Conservation (phyloP, 148 eudicot species). For the Talinum fruticosum region DNA sequence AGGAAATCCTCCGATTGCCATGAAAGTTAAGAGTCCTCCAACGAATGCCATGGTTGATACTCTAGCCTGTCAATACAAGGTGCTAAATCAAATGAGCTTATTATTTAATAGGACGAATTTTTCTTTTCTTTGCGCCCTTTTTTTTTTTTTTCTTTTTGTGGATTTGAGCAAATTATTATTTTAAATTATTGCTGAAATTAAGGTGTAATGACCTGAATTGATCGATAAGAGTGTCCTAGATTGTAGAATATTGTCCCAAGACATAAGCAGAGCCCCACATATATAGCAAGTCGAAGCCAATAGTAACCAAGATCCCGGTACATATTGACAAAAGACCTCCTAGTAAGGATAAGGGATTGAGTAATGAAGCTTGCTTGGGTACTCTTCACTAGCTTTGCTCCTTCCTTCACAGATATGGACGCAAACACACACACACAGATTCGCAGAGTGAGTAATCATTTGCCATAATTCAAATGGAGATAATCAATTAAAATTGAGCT, state of each 20-base stretch:
- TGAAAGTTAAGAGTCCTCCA: slow-evolving; percentile 34
- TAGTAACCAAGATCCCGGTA: not conserved
- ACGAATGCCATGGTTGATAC: not conserved
- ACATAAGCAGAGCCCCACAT: not conserved
- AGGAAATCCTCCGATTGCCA: slow-evolving; percentile 69
- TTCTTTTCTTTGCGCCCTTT: too few relatives aligned
- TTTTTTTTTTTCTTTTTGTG: too few relatives aligned
- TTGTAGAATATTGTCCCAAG: not conserved
- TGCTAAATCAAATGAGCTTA: not conserved
- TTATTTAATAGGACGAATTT: not conserved
- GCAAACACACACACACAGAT: too few relatives aligned
- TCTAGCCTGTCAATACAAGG: not conserved
- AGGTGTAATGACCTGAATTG: not conserved
- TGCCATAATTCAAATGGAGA: not conserved
- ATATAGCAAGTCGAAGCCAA: not conserved
- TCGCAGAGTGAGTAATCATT: too few relatives aligned
- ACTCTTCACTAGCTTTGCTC: not conserved
- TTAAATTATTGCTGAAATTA: too few relatives aligned
- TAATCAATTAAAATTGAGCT: not conserved
- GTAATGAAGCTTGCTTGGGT: not conserved
- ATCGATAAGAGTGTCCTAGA: not conserved
- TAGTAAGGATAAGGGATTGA: not conserved
- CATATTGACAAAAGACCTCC: not conserved
- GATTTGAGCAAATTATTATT: not conserved
- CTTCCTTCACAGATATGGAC: not conserved